A percentile compares a stretch with the other conserved stretches of the same genome.
phyloP scores from a whole-genome alignment of 2,329 filamentous ascomycete genomes.

The Pseudogymnoascus sp. region DNA sequence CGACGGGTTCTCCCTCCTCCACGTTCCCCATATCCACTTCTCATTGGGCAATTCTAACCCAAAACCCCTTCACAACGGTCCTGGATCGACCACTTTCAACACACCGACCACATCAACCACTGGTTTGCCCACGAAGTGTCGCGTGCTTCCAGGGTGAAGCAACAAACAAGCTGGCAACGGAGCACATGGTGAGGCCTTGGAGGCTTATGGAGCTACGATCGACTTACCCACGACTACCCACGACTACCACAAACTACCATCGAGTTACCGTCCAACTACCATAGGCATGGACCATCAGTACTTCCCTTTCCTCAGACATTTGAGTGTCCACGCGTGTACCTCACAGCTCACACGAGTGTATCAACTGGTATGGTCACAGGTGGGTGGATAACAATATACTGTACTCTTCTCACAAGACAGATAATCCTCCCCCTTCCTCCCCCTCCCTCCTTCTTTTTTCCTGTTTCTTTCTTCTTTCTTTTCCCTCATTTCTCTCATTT shows the following conservation, averaged over 20 bases:
- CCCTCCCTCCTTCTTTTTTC: neutral
- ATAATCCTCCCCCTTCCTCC: neutral
- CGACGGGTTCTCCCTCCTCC: neutral
- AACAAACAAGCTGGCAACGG: neutral
- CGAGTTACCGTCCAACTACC: neutral
- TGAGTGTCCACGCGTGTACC: neutral
- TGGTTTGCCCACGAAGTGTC: conserved; percentile 7
- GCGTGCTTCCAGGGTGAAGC: conserved; percentile 8
- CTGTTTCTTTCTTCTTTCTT: neutral
- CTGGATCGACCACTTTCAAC: neutral
- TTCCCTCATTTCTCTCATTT: neutral
- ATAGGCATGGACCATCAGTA: neutral
- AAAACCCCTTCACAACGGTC: neutral
- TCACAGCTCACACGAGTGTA: neutral
- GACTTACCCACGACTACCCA: neutral
- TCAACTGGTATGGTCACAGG: conserved; percentile 1
- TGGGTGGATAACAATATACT: neutral
- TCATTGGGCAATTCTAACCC: neutral
- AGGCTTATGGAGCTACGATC: neutral
- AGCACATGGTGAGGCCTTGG: neutral
- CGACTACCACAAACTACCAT: neutral
- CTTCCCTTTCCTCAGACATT: neutral
- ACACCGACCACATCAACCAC: neutral
- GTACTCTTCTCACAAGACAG: neutral
- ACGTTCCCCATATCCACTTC: neutral